A percentile compares a stretch with the other conserved stretches of the same genome.
Conservation (phyloP, 2,329 filamentous ascomycete species). For the Neoascochyta sp. region DNA sequence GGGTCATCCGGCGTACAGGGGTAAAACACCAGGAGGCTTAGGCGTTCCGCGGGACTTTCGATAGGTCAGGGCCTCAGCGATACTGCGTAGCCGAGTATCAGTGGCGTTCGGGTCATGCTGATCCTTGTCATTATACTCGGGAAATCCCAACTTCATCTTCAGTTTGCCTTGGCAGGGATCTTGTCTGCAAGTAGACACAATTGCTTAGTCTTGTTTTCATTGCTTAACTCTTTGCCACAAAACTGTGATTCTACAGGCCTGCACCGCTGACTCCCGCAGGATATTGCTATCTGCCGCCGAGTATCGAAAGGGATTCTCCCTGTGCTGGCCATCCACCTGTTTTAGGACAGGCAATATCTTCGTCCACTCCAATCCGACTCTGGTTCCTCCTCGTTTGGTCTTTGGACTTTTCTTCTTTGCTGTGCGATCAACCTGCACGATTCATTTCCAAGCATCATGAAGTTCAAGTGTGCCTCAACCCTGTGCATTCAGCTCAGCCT, state of each 20-base stretch:
- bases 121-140: background rate
- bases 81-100: too few species aligned
- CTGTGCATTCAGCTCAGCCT: slow-evolving; percentile 1
- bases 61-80: too few species aligned
- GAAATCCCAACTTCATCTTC: background rate
- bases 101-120: background rate
- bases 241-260: background rate
- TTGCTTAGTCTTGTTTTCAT: background rate
- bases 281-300: background rate
- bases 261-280: background rate
- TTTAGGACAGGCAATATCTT: too few species aligned
- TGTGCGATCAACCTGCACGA: too few species aligned
- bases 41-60: too few species aligned
- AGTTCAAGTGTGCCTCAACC: background rate
- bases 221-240: background rate
- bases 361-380: too few species aligned
- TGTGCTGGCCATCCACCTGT: background rate
- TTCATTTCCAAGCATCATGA: slow-evolving; percentile 1
- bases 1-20: too few species aligned
- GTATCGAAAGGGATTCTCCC: background rate
- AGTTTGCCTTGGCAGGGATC: background rate
- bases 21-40: too few species aligned
- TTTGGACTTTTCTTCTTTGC: too few species aligned
- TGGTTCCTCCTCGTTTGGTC: too few species aligned
- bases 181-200: background rate